Evolutionary conservation across 352 stramenopile species (phyloP).

Genomic region (Phytophthora hybrid): DNA sequence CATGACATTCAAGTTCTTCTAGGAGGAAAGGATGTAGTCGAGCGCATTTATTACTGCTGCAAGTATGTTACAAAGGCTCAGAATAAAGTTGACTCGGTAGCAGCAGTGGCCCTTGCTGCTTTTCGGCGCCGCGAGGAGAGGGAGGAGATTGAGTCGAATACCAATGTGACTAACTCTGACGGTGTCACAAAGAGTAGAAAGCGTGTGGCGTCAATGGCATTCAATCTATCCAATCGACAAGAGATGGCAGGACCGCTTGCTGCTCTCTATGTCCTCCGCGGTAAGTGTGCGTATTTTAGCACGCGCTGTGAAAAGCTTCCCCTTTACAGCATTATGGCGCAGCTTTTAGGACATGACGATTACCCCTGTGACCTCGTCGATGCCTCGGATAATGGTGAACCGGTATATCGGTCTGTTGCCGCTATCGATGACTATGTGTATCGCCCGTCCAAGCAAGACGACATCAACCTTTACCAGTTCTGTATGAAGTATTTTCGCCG

Average conservation of each 20-base stretch:
- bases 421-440: conserved; percentile 9
- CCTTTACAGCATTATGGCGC: background rate
- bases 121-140: background rate
- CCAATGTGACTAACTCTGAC: background rate
- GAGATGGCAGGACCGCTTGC: conserved; percentile 8
- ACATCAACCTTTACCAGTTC: conserved; percentile 3
- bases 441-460: background rate
- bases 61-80: conserved; percentile 23
- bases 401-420: background rate
- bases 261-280: background rate
- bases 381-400: background rate
- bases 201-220: background rate
- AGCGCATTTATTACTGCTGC: conserved; percentile 6
- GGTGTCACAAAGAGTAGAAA: background rate
- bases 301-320: background rate
- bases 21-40: background rate
- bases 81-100: conserved; percentile 1
- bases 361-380: background rate
- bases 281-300: conserved; percentile 1
- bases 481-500: conserved; percentile 1
- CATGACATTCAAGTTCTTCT: conserved; percentile 5
- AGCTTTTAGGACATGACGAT: background rate
- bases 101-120: background rate
- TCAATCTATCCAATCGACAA: background rate
- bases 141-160: background rate